Evolutionary conservation across 805 yeast genomes (phyloP), one percentile per base, ranked within the genome.

Genomic region (Metschnikowia borealis): DNA sequence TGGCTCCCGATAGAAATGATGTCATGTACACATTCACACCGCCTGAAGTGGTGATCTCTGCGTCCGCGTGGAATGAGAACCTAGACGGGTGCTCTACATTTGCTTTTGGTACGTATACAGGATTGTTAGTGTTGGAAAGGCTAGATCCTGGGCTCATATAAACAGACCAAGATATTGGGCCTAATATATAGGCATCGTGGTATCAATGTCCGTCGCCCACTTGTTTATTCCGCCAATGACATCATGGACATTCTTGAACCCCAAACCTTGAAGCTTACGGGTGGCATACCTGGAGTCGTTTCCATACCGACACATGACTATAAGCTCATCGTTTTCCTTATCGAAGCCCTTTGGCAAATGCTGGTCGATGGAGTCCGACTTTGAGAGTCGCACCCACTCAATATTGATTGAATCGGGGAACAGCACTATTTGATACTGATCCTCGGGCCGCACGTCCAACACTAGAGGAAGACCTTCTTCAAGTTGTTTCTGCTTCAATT

Each of bases 251-350:
- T 78, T 65, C 0, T 60, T 50, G 15, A 80, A 67, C 0, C 81
- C 80, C 41, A 79, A 71, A 1, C 74, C 72, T 45, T 77, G 71
- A 42, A 91, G 65, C 40, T 74, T 67, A 49, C 74, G 66, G 1
- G 87, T 83, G 0, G 96, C 95, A 15, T 82, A 65, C 60, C 87
- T 90, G 0, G 98, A 91, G 63, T 94, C 98, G 64, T 89, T 90
- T 8, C 99, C 99, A 62, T 76, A 83, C 32, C 97, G 75, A 66
- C 99, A 94, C 17, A 92, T 73, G 0, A 89, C 86, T 49, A 75
- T 78, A 0, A 87, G 64, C 3, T 55, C 57, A 50, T 60, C 66
- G 3, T 54, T 44, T 17, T 56, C 59, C 31, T 59, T 61, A 44
- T 58, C 53, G 43, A 64, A 60, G 6, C 21, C 52, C 5, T 29